Percentiles rank a stretch among this genome's conserved stretches.
Evolutionary conservation across 2,329 filamentous ascomycete genomes (phyloP).

Genomic region (Bertia moriformis): DNA sequence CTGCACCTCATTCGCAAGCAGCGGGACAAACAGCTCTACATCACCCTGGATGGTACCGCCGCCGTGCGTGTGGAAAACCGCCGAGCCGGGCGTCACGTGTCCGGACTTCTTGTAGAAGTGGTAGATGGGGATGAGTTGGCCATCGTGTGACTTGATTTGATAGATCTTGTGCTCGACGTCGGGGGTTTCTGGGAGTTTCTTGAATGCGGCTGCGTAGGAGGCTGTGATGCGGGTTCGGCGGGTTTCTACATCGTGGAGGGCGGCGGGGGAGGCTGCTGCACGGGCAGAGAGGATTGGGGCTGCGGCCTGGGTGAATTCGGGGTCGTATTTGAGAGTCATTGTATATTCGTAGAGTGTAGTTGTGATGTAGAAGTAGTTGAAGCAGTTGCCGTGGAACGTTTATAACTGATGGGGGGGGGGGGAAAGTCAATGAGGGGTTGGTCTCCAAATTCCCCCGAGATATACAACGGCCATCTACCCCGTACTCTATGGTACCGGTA

Average conservation of each 20-base stretch:
- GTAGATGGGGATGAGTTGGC: neutral
- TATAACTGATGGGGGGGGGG: no score
- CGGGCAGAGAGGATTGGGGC: neutral
- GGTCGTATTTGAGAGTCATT: neutral
- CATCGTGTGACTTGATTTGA: neutral
- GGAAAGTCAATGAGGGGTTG: no score
- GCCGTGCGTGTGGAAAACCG: constrained; percentile 21
- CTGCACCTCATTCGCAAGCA: constrained; percentile 10
- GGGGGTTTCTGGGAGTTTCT: neutral
- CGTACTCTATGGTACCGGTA: no score
- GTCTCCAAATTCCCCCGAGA: no score
- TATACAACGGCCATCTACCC: no score
- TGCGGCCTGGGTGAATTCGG: neutral
- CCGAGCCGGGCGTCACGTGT: constrained; percentile 6
- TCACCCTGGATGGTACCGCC: constrained; percentile 20
- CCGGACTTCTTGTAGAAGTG: neutral
- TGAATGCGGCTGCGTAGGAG: neutral
- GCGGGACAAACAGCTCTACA: constrained; percentile 9
- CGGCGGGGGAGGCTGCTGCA: neutral
- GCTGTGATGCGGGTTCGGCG: neutral
- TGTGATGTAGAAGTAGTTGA: no score
- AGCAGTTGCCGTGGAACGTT: no score
- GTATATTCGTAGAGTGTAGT: no score
- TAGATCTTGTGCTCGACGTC: neutral
- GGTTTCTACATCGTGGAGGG: neutral